Base-by-base conservation (phyloP, 2,329 filamentous ascomycete species). In the Fusarium incarnatum region DNA sequence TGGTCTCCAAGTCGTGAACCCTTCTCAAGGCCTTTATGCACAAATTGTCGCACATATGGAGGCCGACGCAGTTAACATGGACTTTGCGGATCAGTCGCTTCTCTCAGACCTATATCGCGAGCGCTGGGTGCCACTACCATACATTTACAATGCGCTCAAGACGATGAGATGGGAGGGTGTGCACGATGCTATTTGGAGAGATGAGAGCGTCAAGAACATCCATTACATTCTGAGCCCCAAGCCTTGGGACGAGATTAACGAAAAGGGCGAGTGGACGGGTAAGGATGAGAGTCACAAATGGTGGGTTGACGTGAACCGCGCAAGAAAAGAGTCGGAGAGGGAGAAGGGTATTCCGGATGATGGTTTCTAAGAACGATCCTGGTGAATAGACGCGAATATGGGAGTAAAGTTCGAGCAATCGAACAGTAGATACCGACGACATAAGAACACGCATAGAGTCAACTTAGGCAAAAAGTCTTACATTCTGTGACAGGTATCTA, bases 91-190 rank as follows among this genome's bases (percentile, higher is more conserved):
- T 74, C 88, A 90, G 79, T 84, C 82, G 32, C 80, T 90, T 49
- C 81, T 90, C 22, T 84, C 85, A 6, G 84, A 86, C 50, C 77
- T 89, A 23, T 90, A 86, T 78, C 77, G 77, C 13, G 84, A 81
- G 34, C 81, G 86, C 34, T 90, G 88, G 88, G 84, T 87, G 15
- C 76, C 85, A 8, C 79, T 90, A 71, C 87, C 87, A 3, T 90
- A 89, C 71, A 79, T 84, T 16, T 90, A 89, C 77, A 90, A 90
- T 70, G 88, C 87, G 12, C 82, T 90, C 66, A 89, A 90, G 83
- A 89, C 88, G 18, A 65, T 90, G 80, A 79, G 86, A 18, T 83
- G 83, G 80, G 72, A 80, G 18, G 82, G 80, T 15, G 86, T 89
- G 30, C 88, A 90, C 73, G 77, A 79, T 28, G 74, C 79, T 59